phyloP scores from a whole-genome alignment of 2,329 filamentous ascomycete species.

The Tricladium varicosporioides region DNA sequence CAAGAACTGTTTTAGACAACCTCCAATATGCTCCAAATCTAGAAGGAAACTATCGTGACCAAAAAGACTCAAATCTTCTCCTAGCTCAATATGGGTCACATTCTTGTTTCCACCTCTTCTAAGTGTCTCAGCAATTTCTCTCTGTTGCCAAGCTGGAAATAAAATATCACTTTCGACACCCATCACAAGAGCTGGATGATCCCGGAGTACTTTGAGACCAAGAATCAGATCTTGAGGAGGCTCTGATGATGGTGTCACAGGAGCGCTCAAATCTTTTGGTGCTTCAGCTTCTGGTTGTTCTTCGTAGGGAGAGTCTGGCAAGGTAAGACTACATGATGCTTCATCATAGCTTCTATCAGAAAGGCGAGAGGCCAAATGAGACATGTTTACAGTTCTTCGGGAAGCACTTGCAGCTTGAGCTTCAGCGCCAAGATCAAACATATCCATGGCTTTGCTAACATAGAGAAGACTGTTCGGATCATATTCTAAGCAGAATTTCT shows the following conservation, averaged over 20 bases:
- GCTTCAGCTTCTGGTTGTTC: conserved; percentile 63
- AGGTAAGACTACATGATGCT: conserved; percentile 70
- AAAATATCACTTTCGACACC: conserved; percentile 94
- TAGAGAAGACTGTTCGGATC: conserved; percentile 95
- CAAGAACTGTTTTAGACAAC: conserved; percentile 77
- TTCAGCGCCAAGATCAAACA: conserved; percentile 82
- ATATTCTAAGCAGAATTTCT: conserved; percentile 97
- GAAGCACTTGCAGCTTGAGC: conserved; percentile 63
- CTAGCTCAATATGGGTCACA: conserved; percentile 86
- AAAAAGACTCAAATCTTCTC: conserved; percentile 91
- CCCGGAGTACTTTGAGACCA: conserved; percentile 68
- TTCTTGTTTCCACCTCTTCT: conserved; percentile 72
- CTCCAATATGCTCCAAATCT: conserved; percentile 88
- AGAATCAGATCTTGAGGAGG: conserved; percentile 78
- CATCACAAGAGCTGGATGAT: conserved; percentile 83
- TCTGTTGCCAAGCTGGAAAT: conserved; percentile 97
- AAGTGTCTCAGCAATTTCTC: conserved; percentile 85
- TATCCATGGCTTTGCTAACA: conserved; percentile 97
- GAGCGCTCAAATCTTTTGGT: conserved; percentile 35
- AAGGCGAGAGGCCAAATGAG: conserved; percentile 49
- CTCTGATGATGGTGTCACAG: conserved; percentile 41
- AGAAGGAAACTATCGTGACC: conserved; percentile 96
- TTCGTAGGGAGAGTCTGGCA: conserved; percentile 81
- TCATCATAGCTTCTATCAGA: conserved; percentile 27
- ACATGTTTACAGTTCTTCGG: conserved; percentile 60